Conservation (phyloP, 495 filamentous ascomycete genomes). For the Aspergillus asperescens region DNA sequence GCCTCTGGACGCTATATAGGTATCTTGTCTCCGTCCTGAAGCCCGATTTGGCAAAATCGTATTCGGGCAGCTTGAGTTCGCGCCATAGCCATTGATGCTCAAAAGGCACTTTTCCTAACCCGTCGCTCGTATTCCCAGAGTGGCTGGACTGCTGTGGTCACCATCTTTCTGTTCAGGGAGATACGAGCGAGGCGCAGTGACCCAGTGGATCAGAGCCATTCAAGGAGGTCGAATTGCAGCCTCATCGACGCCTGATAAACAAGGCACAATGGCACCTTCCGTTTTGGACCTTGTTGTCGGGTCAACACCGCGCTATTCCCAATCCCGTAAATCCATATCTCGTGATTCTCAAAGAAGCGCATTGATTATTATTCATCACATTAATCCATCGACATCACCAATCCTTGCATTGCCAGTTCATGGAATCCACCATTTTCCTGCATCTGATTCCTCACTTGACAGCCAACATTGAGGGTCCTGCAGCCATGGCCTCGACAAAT, state of each 20-base stretch:
- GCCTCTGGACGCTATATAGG: neutral
- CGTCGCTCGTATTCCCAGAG: neutral
- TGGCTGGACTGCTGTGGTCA: neutral
- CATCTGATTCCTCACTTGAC: neutral
- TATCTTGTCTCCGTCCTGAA: neutral
- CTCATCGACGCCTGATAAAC: conserved; percentile 4
- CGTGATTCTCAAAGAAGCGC: neutral
- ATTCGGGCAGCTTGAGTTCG: no score
- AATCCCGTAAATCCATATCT: conserved; percentile 10
- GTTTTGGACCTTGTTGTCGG: conserved; percentile 13
- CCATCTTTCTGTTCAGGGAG: neutral
- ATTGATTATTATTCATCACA: neutral
- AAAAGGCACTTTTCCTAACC: neutral
- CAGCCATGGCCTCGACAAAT: conserved; percentile 38
- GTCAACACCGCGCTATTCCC: conserved; percentile 13
- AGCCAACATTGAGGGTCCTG: conserved; percentile 9
- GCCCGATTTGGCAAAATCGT: conserved; percentile 13
- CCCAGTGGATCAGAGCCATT: neutral
- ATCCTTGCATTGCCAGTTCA: conserved; percentile 9
- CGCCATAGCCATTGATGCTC: neutral
- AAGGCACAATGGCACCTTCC: conserved; percentile 7
- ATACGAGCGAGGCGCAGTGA: conserved; percentile 3
- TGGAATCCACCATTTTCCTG: neutral
- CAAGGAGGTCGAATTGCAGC: no score
- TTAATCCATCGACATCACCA: neutral